Conservation (phyloP, 306 rosid genomes). For the Macrotyloma uniflorum region DNA sequence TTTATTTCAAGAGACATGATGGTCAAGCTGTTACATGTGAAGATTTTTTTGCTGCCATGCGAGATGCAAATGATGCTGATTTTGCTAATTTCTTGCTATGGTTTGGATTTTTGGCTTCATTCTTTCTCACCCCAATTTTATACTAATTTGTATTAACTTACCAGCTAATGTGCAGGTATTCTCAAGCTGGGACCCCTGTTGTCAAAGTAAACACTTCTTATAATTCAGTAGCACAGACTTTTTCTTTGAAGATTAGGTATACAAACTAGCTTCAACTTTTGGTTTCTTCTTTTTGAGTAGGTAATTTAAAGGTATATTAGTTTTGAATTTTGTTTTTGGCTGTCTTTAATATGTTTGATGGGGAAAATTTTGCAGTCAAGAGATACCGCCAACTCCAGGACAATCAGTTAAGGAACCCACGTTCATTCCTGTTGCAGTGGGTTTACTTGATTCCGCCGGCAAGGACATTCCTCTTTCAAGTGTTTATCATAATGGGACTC, state of each 20-base stretch:
- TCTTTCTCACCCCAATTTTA: conserved; percentile 10
- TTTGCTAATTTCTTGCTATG: conserved; percentile 91
- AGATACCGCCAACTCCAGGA: conserved; percentile 87
- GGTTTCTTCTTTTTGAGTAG: conserved; percentile 16
- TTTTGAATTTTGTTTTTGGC: conserved; percentile 25
- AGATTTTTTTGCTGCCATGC: conserved; percentile 95
- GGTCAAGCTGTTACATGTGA: conserved; percentile 99
- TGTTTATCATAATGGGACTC: conserved; percentile 67
- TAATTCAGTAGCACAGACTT: conserved; percentile 70
- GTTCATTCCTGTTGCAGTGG: conserved; percentile 86
- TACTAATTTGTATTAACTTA: conserved; percentile 21
- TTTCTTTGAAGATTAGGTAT: conserved; percentile 85
- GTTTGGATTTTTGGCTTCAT: conserved; percentile 44
- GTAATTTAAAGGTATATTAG: conserved; percentile 13
- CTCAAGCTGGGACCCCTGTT: conserved; percentile 97
- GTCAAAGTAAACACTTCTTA: conserved; percentile 79
- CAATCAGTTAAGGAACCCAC: conserved; percentile 89
- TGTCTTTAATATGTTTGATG: conserved; percentile 44
- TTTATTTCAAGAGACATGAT: conserved; percentile 95
- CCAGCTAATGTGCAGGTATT: conserved; percentile 68
- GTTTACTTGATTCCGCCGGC: conserved; percentile 82
- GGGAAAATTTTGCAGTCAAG: conserved; percentile 68
- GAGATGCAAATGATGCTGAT: conserved; percentile 89
- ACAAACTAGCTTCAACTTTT: conserved; percentile 4
- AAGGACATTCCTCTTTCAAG: conserved; percentile 73